Evolutionary conservation across 2,329 filamentous ascomycete genomes (phyloP).

Genomic region (Scedosporium boydii): DNA sequence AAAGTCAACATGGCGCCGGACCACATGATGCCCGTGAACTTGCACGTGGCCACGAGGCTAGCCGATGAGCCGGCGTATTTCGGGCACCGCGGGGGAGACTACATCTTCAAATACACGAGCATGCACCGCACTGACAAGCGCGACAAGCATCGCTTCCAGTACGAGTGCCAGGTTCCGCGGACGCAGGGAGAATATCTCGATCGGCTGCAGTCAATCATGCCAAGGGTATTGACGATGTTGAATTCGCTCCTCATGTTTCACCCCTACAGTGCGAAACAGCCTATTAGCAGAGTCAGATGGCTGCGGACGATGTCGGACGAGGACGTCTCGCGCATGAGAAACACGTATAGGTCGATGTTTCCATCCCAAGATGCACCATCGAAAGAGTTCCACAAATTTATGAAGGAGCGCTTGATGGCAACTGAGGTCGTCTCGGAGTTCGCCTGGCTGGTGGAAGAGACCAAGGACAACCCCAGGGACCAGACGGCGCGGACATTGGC

Average conservation of each 20-base stretch:
- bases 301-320: background rate
- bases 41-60: background rate
- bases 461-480: background rate
- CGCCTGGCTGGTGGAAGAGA: background rate
- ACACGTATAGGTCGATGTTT: background rate
- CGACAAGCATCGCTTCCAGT: conserved; percentile 8
- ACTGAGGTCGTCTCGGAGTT: background rate
- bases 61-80: conserved; percentile 11
- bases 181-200: conserved; percentile 9
- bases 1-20: background rate
- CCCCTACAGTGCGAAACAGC: background rate
- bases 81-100: conserved; percentile 15
- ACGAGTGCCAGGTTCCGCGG: conserved; percentile 16
- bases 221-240: conserved; percentile 11
- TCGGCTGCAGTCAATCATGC: conserved; percentile 10
- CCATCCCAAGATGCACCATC: background rate
- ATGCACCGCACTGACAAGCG: background rate
- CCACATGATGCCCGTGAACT: no score
- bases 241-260: conserved; percentile 11
- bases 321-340: background rate
- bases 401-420: background rate
- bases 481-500: background rate
- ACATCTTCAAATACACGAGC: conserved; percentile 16
- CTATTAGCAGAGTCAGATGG: background rate
- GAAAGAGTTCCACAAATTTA: background rate